Base-by-base conservation (phyloP, 2,329 filamentous ascomycete genomes). In the Akanthomyces muscarius region DNA sequence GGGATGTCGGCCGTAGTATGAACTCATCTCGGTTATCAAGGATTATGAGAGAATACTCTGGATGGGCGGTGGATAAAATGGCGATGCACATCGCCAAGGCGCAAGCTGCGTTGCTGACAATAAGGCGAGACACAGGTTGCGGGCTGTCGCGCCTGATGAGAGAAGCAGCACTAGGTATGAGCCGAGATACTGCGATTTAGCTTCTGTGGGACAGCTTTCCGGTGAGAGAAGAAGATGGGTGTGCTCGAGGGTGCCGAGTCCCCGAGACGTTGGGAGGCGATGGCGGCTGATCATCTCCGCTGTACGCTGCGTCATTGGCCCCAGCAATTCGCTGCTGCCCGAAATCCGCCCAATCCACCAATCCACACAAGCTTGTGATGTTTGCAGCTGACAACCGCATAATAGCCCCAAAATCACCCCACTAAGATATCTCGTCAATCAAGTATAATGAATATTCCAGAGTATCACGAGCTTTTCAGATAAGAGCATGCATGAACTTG, bases 11-110 rank as follows among this genome's bases (percentile, higher is more conserved):
- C 33, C 86, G 81, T 16, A 87, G 79, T 66, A 89, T 84, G 75
- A 84, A 89, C 72, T 89, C 89, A 78, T 94, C 90, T 69, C 90
- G 85, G 74, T 94, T 94, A 76, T 92, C 86, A 71, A 92, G 80
- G 65, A 91, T 77, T 69, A 94, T 89, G 65, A 93, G 81, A 30
- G 88, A 83, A 75, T 93, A 93, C 67, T 83, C 80, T 11, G 90
- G 90, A 71, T 93, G 90, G 52, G 88, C 83, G 21, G 89, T 93
- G 30, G 89, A 91, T 64, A 91, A 78, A 52, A 93, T 79, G 55
- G 86, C 87, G 76, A 93, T 92, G 73, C 90, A 93, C 90, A 93
- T 93, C 16, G 28, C 66, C 38, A 16, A n/a, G 90, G 28, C 90
- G 90, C 60, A 91, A 90, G 45, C 94, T 89, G 6, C 28, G 47